Percentiles rank a stretch among this genome's conserved stretches.
These are phyloP conservation scores for Zarea fungicola DNA, from an alignment of 2,329 filamentous ascomycete genomes.

Conservation along the genomic window DNA sequence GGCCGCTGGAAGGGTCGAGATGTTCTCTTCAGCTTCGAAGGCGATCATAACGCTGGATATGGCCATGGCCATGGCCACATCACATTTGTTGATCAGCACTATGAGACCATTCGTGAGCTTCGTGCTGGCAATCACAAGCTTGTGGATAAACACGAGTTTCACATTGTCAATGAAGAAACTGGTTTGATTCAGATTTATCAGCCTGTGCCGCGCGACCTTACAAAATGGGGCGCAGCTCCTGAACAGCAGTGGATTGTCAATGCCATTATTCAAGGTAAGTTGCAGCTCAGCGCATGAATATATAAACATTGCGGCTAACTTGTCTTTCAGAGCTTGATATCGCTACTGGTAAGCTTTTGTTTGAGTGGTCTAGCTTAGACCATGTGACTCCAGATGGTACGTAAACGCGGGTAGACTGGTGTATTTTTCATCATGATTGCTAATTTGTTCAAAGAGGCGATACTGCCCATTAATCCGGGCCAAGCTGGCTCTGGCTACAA, in stretches of 20 bases:
- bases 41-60: constrained; percentile 44
- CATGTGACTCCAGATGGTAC: constrained; percentile 23
- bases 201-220: constrained; percentile 41
- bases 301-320: not conserved
- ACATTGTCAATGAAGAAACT: constrained; percentile 45
- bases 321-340: constrained; percentile 41
- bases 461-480: constrained; percentile 32
- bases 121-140: constrained; percentile 46
- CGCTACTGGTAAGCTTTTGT: constrained; percentile 43
- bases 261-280: constrained; percentile 45
- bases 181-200: constrained; percentile 50
- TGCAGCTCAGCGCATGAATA: constrained; percentile 20
- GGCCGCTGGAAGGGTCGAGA: constrained; percentile 45
- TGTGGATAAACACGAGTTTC: constrained; percentile 52
- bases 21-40: constrained; percentile 50
- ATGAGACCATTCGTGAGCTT: constrained; percentile 49
- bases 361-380: constrained; percentile 37
- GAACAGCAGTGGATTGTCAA: constrained; percentile 53
- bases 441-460: constrained; percentile 30
- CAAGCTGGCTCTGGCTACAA: not conserved
- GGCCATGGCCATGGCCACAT: constrained; percentile 51
- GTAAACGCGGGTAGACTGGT: not conserved
- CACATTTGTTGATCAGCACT: constrained; percentile 48
- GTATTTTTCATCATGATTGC: not conserved
- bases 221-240: constrained; percentile 37